A percentile compares a stretch with the other conserved stretches of the same genome.
Conservation (phyloP, 371 early-diverging fungal genomes). For the Phascolomyces articulosus region DNA sequence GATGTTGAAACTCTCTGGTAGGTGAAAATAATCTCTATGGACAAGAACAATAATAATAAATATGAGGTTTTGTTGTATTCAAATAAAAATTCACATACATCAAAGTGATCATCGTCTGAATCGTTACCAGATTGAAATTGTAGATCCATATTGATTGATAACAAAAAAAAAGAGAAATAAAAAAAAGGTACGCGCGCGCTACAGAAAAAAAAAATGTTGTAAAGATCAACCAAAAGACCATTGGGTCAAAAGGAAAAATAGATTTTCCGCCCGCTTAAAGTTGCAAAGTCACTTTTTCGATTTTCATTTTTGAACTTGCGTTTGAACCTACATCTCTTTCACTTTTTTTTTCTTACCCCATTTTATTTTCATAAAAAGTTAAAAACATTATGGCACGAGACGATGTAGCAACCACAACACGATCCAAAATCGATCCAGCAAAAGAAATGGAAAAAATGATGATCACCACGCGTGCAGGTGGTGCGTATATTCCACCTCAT, state of each 20-base stretch:
- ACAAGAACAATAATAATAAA: background rate
- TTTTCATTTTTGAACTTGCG: too few relatives aligned
- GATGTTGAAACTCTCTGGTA: background rate
- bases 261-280: too few relatives aligned
- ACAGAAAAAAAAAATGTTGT: too few relatives aligned
- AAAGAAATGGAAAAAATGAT: slow-evolving; percentile 31
- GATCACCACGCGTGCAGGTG: slow-evolving; percentile 63
- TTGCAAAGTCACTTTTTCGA: too few relatives aligned
- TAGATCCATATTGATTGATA: background rate
- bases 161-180: background rate
- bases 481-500: slow-evolving; percentile 94
- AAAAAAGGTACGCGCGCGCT: background rate
- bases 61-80: background rate
- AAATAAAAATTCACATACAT: background rate
- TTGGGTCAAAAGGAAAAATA: too few relatives aligned
- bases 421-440: slow-evolving; percentile 9
- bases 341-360: background rate
- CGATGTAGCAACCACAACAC: background rate
- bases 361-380: background rate
- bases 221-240: too few relatives aligned
- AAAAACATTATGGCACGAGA: background rate
- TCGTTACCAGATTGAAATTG: background rate
- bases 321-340: too few relatives aligned
- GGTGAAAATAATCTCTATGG: background rate
- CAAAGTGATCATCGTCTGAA: background rate